Base-by-base conservation (phyloP, 2,329 filamentous ascomycete genomes). In the Stemphylium lycopersici region DNA sequence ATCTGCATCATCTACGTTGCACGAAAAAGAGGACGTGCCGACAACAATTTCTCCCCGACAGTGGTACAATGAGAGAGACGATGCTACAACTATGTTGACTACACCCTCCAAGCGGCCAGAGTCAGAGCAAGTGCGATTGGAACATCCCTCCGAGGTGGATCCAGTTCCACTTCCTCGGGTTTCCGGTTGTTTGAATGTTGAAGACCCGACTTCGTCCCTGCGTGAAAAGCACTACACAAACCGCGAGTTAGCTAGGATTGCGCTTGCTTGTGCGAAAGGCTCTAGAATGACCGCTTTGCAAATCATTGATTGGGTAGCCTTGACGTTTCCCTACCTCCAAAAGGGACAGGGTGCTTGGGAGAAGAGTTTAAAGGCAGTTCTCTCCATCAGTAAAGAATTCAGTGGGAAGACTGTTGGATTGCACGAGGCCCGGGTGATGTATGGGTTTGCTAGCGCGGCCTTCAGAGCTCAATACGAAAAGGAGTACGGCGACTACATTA, bases 311-410 rank as follows among this genome's bases (percentile, higher is more conserved):
- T 63, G 61, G 61, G 33, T 62, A 32, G 43, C 44, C 8, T 34
- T 40, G 12, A 51, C n/a, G 8, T 60, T 67, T 36, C 41, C 58
- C 8, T 37, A 48, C 33, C 54, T 67, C 36, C 33, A 16, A 18
- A 48, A 48, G 24, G 52, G 52, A 3, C 49, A 56, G 2, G 52
- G 40, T 1, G n/a, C 15, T 11, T 68, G 61, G 64, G 53, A 64
- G 31, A 61, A 36, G 15, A 60, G 46, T 16, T 20, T 66, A 5
- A 44, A 31, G 29, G 32, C 60, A 5, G 39, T 38, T 16, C 52
- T 68, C 13, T 66, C 60, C 6, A 18, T 26, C 7, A 29, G 43
- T 20, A 47, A 50, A 15, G 58, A 62, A 37, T 67, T 68, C 26
- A 10, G 40, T 16, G 5, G 26, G 2, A 57, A 41, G 36, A 44